Evolutionary conservation across 78 protist species (phyloP).

Genomic region (Dictyostelium capitatum): DNA sequence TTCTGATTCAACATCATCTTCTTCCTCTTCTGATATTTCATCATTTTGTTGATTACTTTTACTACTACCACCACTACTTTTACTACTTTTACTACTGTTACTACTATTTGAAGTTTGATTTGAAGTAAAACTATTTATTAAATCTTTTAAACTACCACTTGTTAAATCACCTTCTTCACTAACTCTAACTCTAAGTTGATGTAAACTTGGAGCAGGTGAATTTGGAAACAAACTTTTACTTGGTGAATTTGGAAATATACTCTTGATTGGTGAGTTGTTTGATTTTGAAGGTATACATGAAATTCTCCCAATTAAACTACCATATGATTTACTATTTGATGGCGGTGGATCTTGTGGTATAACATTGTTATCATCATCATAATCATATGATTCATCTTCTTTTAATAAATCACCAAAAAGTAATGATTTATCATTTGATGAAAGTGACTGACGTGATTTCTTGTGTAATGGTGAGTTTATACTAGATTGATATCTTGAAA

Average conservation of each 20-base stretch:
- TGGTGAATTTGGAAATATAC: neutral
- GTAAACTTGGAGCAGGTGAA: conserved; percentile 53
- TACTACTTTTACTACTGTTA: neutral
- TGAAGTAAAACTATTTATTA: neutral
- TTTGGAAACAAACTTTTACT: neutral
- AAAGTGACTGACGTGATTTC: neutral
- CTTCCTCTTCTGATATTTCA: neutral
- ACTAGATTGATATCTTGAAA: conserved; percentile 10
- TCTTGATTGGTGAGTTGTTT: neutral
- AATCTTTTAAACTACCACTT: conserved; percentile 33
- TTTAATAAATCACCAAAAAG: neutral
- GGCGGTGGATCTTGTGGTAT: neutral
- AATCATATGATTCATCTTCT: neutral
- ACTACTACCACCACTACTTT: neutral
- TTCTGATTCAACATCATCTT: conserved; percentile 5
- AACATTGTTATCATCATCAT: neutral
- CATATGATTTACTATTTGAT: neutral
- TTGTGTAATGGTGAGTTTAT: conserved; percentile 38
- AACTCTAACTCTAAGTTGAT: neutral
- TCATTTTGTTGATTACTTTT: neutral
- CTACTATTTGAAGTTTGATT: neutral
- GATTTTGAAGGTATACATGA: neutral
- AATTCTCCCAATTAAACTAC: neutral
- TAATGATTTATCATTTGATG: neutral
- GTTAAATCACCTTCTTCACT: conserved; percentile 58